Conservation (phyloP, 768 basidiomycete genomes). For the Grammothele lineata region DNA sequence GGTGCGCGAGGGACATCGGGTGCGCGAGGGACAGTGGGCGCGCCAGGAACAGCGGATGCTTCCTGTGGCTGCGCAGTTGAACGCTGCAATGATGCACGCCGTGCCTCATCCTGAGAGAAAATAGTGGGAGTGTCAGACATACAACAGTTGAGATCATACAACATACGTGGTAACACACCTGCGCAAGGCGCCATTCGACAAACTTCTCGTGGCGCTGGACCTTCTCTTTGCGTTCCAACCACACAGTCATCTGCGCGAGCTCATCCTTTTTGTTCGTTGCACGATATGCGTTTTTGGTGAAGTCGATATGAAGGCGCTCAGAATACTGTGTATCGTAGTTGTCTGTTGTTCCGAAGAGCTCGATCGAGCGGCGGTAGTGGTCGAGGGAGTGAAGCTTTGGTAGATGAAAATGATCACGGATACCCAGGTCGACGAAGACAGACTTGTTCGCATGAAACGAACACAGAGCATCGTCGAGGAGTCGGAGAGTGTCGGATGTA, state of each 20-base stretch:
- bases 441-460: constrained; percentile 21
- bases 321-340: constrained; percentile 21
- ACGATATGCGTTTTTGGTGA: constrained; percentile 31
- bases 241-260: constrained; percentile 13
- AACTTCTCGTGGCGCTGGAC: constrained; percentile 5
- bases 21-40: too few relatives aligned
- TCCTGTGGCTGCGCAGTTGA: too few relatives aligned
- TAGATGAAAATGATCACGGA: constrained; percentile 18
- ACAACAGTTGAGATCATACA: too few relatives aligned
- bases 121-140: too few relatives aligned
- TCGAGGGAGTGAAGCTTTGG: constrained; percentile 20
- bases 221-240: constrained; percentile 14
- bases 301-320: constrained; percentile 39
- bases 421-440: constrained; percentile 21
- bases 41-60: too few relatives aligned
- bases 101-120: too few relatives aligned
- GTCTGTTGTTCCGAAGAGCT: constrained; percentile 16
- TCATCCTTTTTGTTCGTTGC: constrained; percentile 14
- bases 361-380: constrained; percentile 18
- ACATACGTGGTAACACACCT: too few relatives aligned
- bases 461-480: constrained; percentile 9
- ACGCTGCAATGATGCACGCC: background rate
- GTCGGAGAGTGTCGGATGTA: constrained; percentile 4
- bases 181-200: constrained; percentile 10
- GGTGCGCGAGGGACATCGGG: too few relatives aligned